Evolutionary conservation across 2,329 filamentous ascomycete genomes (phyloP).

Genomic region (Mycosphaerella sp.): DNA sequence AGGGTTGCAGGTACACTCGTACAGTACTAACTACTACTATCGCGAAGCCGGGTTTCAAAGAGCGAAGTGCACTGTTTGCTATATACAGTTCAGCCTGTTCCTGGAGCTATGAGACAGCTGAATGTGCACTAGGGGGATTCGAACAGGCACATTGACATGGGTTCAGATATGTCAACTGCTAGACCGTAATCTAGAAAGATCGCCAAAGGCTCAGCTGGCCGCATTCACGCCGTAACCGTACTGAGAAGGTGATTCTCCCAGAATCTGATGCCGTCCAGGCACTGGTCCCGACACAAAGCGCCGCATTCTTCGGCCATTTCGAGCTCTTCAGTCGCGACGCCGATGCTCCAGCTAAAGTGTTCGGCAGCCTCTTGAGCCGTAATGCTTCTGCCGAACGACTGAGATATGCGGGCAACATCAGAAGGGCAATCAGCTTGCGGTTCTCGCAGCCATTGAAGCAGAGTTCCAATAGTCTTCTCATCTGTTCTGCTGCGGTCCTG

Average conservation of each 20-base stretch:
- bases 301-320: conserved; percentile 96
- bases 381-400: conserved; percentile 70
- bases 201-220: background rate
- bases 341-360: conserved; percentile 92
- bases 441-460: conserved; percentile 71
- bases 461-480: conserved; percentile 72
- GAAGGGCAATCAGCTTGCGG: conserved; percentile 17
- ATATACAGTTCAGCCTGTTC: too few relatives aligned
- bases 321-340: conserved; percentile 88
- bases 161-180: too few relatives aligned
- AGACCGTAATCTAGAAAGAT: too few relatives aligned
- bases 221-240: background rate
- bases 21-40: too few relatives aligned
- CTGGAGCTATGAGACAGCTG: too few relatives aligned
- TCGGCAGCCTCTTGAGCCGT: conserved; percentile 86
- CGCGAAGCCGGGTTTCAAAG: too few relatives aligned
- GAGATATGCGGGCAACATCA: conserved; percentile 70
- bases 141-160: too few relatives aligned
- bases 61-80: too few relatives aligned
- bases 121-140: too few relatives aligned
- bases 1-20: too few relatives aligned
- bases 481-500: conserved; percentile 84
- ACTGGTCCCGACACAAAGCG: conserved; percentile 80
- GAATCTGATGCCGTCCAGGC: conserved; percentile 83
- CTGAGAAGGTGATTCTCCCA: conserved; percentile 64